Evolutionary conservation across 495 filamentous ascomycete genomes (phyloP).

Genomic region (Neurospora sublineolata): DNA sequence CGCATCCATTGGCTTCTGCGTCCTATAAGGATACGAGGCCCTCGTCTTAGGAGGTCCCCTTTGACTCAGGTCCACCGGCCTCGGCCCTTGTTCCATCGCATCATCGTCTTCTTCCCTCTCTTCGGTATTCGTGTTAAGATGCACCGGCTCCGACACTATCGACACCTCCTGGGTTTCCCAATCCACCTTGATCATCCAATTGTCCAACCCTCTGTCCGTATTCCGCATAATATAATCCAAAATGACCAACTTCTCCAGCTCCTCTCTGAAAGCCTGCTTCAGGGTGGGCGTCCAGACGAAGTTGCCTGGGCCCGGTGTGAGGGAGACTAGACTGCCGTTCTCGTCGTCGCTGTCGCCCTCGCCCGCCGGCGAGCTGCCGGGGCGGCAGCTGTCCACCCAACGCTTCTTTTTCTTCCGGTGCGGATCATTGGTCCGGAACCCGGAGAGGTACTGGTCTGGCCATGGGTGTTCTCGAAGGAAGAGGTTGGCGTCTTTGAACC

Average conservation of each 20-base stretch:
- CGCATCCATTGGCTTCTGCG: conserved; percentile 77
- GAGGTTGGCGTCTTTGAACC: conserved; percentile 91
- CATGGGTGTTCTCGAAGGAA: conserved; percentile 93
- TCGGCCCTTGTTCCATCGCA: conserved; percentile 46
- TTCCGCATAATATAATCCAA: conserved; percentile 99
- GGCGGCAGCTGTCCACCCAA: conserved; percentile 82
- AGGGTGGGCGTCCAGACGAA: conserved; percentile 84
- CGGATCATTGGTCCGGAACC: conserved; percentile 58
- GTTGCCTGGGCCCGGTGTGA: conserved; percentile 32
- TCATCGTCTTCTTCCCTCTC: conserved; percentile 40
- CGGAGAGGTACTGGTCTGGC: conserved; percentile 85
- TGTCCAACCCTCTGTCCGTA: conserved; percentile 91
- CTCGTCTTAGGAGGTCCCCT: conserved; percentile 32
- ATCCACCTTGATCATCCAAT: conserved; percentile 99
- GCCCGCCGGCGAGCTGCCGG: conserved; percentile 47
- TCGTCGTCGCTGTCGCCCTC: conserved; percentile 61
- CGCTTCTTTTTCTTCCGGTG: conserved; percentile 56
- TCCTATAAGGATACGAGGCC: conserved; percentile 55
- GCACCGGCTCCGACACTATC: conserved; percentile 72
- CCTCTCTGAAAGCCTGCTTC: conserved; percentile 86
- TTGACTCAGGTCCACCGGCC: conserved; percentile 44
- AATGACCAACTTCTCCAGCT: conserved; percentile 94
- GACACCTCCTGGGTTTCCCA: conserved; percentile 69
- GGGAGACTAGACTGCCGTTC: conserved; percentile 28
- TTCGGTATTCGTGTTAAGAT: conserved; percentile 42